phyloP scores from a whole-genome alignment of 805 yeast genomes.

The Ascoidea asiatica region DNA sequence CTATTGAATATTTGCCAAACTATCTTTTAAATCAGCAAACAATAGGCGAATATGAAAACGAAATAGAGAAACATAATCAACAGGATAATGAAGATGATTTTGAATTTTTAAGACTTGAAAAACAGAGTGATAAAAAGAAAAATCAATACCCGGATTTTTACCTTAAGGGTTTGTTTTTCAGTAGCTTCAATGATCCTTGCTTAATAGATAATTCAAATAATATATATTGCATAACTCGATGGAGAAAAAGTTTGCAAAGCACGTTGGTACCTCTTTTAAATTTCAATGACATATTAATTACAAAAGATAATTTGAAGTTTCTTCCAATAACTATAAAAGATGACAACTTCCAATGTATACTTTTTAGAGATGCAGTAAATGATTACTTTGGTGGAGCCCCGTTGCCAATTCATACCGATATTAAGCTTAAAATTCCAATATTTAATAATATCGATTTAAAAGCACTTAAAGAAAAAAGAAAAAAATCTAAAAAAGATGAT shows the following conservation, averaged over 20 bases:
- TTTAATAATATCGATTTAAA: constrained; percentile 18
- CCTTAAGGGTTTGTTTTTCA: constrained; percentile 64
- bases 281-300: constrained; percentile 28
- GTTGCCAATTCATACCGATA: constrained; percentile 68
- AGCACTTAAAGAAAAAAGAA: constrained; percentile 17
- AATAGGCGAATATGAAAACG: constrained; percentile 10
- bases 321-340: constrained; percentile 71
- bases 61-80: constrained; percentile 4
- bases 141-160: constrained; percentile 16
- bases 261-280: constrained; percentile 82
- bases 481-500: constrained; percentile 17
- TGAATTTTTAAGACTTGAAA: background rate
- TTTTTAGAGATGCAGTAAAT: constrained; percentile 48
- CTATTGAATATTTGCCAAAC: constrained; percentile 15
- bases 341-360: constrained; percentile 60
- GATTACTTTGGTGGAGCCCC: constrained; percentile 40
- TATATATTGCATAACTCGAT: constrained; percentile 54
- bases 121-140: constrained; percentile 1
- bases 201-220: constrained; percentile 69
- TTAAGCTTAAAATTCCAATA: constrained; percentile 59
- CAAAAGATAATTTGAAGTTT: constrained; percentile 43
- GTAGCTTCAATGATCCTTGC: constrained; percentile 83
- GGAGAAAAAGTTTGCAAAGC: constrained; percentile 69
- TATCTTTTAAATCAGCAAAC: constrained; percentile 4
- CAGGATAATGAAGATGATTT: constrained; percentile 9